These are phyloP conservation scores for Tuber brumale DNA, from an alignment of 495 filamentous ascomycete species.

Conservation along the genomic window DNA sequence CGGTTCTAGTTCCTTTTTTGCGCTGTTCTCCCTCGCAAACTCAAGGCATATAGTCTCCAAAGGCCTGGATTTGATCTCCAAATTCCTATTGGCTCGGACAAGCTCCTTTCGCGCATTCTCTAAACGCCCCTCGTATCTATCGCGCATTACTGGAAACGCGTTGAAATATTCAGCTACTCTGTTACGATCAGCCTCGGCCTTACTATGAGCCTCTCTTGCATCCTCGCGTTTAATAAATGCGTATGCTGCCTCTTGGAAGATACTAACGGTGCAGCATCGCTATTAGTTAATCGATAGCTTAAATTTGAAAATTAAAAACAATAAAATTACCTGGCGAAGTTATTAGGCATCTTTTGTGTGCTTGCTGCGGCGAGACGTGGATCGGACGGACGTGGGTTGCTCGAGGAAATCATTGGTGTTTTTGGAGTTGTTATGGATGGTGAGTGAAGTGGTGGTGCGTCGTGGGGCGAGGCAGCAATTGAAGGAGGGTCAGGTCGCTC, in stretches of 20 bases:
- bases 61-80: slow-evolving; percentile 17
- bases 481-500: neutral
- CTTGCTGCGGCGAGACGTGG: neutral
- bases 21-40: slow-evolving; percentile 16
- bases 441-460: neutral
- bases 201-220: slow-evolving; percentile 7
- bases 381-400: neutral
- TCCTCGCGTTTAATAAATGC: slow-evolving; percentile 26
- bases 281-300: slow-evolving; percentile 18
- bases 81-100: slow-evolving; percentile 8
- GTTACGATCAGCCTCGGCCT: slow-evolving; percentile 27
- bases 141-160: slow-evolving; percentile 29
- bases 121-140: slow-evolving; percentile 32
- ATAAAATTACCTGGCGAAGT: neutral
- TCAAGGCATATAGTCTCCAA: slow-evolving; percentile 20
- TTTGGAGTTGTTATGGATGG: slow-evolving; percentile 2
- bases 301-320: neutral
- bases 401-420: neutral
- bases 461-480: slow-evolving; percentile 1
- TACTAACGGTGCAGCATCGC: neutral
- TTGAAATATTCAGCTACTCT: slow-evolving; percentile 28
- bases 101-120: slow-evolving; percentile 22
- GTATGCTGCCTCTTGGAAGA: slow-evolving; percentile 32
- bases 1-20: slow-evolving; percentile 18
- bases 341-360: neutral